A percentile compares a stretch with the other conserved stretches of the same genome.
These are phyloP conservation scores for Rehmannia glutinosa DNA, from an alignment of 257 asterid species.

Conservation along the genomic window DNA sequence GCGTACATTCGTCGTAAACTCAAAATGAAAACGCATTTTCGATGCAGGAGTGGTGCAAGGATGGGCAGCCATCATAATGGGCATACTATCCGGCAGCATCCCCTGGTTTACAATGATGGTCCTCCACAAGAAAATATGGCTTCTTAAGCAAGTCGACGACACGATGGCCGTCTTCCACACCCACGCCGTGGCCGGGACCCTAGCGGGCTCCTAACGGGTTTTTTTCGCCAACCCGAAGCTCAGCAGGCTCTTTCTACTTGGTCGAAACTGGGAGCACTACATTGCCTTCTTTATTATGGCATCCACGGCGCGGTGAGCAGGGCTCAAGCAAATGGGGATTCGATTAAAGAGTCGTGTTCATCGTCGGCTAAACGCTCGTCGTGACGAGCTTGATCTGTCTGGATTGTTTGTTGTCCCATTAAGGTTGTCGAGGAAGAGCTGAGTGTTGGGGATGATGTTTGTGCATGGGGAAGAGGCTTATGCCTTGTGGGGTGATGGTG, in stretches of 20 bases:
- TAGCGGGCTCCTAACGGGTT: constrained; percentile 67
- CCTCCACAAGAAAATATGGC: constrained; percentile 58
- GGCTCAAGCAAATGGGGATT: constrained; percentile 54
- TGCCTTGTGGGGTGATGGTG: constrained; percentile 82
- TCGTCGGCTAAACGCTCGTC: constrained; percentile 37
- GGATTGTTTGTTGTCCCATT: constrained; percentile 45
- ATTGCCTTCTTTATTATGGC: constrained; percentile 59
- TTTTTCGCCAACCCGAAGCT: constrained; percentile 63
- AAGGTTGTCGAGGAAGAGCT: constrained; percentile 54
- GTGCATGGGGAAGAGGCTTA: constrained; percentile 84
- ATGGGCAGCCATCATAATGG: constrained; percentile 89
- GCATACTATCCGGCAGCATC: constrained; percentile 57
- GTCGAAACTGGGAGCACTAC: constrained; percentile 29
- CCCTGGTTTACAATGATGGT: constrained; percentile 93
- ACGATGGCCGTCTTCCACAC: constrained; percentile 75
- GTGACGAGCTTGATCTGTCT: constrained; percentile 59
- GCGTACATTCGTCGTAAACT: too few relatives aligned
- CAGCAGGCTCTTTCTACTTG: constrained; percentile 41
- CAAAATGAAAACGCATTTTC: too few relatives aligned
- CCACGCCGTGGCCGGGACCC: constrained; percentile 78
- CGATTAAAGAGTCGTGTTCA: constrained; percentile 52
- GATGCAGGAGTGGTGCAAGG: constrained; percentile 72
- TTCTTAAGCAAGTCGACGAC: constrained; percentile 65
- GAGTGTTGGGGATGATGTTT: constrained; percentile 52
- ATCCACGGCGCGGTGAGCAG: constrained; percentile 37